A percentile compares a stretch with the other conserved stretches of the same genome.
Evolutionary conservation across 371 early-diverging fungal species (phyloP).

Genomic region (Entomophthora muscae): DNA sequence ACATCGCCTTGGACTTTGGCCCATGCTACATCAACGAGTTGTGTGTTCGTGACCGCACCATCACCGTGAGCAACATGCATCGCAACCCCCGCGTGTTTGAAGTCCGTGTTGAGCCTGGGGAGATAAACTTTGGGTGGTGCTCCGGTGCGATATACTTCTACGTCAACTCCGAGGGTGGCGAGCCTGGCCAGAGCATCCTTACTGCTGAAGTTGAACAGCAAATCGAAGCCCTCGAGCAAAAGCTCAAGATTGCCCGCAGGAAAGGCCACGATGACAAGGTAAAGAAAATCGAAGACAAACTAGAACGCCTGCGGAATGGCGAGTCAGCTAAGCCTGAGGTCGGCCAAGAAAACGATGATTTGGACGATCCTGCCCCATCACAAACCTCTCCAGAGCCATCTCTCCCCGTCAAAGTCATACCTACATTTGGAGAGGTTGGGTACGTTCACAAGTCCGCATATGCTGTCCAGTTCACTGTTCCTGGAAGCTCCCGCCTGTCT

Average conservation of each 20-base stretch:
- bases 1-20: conserved; percentile 60
- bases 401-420: not conserved
- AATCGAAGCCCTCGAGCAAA: conserved; percentile 89
- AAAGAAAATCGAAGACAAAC: conserved; percentile 34
- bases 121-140: conserved; percentile 38
- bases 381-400: not conserved
- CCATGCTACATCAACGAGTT: conserved; percentile 33
- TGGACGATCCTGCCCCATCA: not conserved
- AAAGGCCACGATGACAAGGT: conserved; percentile 83
- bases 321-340: conserved; percentile 1
- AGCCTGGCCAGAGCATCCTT: conserved; percentile 25
- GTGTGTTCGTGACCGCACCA: conserved; percentile 21
- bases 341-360: conserved; percentile 13
- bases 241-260: conserved; percentile 86
- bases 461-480: conserved; percentile 57
- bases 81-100: conserved; percentile 68
- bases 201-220: conserved; percentile 79
- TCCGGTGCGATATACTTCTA: conserved; percentile 48
- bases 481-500: conserved; percentile 48
- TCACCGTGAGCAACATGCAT: conserved; percentile 63
- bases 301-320: not conserved
- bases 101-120: conserved; percentile 52
- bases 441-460: conserved; percentile 32
- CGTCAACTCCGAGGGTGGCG: conserved; percentile 37
- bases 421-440: not conserved